A percentile compares a stretch with the other conserved stretches of the same genome.
phyloP scores from a whole-genome alignment of 768 basidiomycete species.

The Boletus sensibilis region DNA sequence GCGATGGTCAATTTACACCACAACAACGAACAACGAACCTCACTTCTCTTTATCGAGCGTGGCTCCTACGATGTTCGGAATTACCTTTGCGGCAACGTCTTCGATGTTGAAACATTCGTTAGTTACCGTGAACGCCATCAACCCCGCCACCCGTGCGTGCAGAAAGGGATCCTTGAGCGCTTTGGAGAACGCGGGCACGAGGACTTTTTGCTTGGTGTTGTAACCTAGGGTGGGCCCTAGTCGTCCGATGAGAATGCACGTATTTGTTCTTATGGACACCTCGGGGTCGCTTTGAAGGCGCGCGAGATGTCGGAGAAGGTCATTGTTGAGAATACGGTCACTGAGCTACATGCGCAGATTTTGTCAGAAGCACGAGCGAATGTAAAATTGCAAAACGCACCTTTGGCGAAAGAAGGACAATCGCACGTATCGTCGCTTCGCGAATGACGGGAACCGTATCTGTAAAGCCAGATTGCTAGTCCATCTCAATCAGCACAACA shows the following conservation, averaged over 20 bases:
- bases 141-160: constrained; percentile 87
- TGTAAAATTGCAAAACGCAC: constrained; percentile 36
- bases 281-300: constrained; percentile 92
- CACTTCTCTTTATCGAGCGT: constrained; percentile 94
- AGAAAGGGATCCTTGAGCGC: constrained; percentile 90
- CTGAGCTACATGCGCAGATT: constrained; percentile 52
- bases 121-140: constrained; percentile 96
- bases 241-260: constrained; percentile 92
- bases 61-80: constrained; percentile 78
- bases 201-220: constrained; percentile 93
- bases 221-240: constrained; percentile 82
- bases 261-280: constrained; percentile 94
- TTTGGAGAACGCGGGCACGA: constrained; percentile 91
- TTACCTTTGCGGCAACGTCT: constrained; percentile 85
- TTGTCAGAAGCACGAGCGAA: neutral
- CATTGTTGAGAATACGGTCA: constrained; percentile 94
- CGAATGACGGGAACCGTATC: constrained; percentile 94
- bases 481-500: neutral
- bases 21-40: constrained; percentile 15
- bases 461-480: constrained; percentile 90
- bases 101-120: constrained; percentile 86
- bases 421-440: constrained; percentile 89
- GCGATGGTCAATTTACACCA: neutral
- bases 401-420: constrained; percentile 82
- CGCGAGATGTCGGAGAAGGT: constrained; percentile 88